Evolutionary conservation across 2,329 filamentous ascomycete species (phyloP), one percentile per base, ranked within the genome.

Genomic region (Talaromyces sp.): DNA sequence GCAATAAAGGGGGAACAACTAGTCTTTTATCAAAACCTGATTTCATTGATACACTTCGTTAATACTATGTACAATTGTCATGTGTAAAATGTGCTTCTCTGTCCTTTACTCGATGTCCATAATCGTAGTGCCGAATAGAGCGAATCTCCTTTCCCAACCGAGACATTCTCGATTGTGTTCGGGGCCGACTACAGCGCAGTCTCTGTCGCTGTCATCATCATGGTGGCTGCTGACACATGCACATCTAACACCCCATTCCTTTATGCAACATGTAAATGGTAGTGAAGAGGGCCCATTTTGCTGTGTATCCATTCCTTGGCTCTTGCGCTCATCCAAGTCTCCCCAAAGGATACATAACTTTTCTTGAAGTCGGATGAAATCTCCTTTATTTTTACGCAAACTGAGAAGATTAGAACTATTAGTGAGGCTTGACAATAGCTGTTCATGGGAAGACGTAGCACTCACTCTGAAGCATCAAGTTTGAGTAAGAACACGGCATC

Each of bases 311-410:
- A 76, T 69, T 1, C 75, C 70, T n/a, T 70, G 74, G 1, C 72
- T 71, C 73, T 91, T 92, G 58, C 80, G 76, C 73, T 96, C 92
- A 73, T 93, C 88, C 1, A 97, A 81, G 67, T 97, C 86, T 1
- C 94, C 94, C 93, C 94, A 98, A 1, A 97, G 81, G 40, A 87
- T 80, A 73, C 89, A 94, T 64, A 97, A 81, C 70, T 85, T 88
- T 70, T 96, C 86, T 60, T 86, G 85, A 4, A 97, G 78, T 6
- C 75, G 68, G 2, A 71, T 74, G 0, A 95, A 78, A 1, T 78
- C 72, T 0, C 75, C 61, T 2, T 76, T 70, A 53, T 90, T 79
- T n/a, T 76, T 73, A 22, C 83, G 84, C 38, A 97, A 82, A 75
- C 88, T 87, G 51, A 31, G 17, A 19, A 59, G 29, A 17, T 8